A percentile compares a stretch with the other conserved stretches of the same genome.
phyloP scores from a whole-genome alignment of 345 rosid species.

The Salix suchowensis region DNA sequence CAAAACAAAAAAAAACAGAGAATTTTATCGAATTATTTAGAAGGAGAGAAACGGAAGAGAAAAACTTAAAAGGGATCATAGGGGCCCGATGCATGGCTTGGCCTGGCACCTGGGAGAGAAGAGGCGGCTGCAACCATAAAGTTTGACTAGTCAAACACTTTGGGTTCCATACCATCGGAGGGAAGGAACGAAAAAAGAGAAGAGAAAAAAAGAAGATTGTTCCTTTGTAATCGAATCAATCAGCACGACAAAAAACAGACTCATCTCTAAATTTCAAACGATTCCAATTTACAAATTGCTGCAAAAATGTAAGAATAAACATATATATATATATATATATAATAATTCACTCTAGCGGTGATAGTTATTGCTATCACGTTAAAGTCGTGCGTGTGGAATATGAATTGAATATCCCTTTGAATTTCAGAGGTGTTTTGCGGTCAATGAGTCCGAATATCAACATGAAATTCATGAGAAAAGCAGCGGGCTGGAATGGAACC shows the following conservation, averaged over 20 bases:
- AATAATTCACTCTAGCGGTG: neutral
- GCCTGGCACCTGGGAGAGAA: neutral
- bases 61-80: neutral
- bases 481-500: neutral
- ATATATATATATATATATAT: too few relatives aligned
- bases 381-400: neutral
- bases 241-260: neutral
- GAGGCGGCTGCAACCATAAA: constrained; percentile 25
- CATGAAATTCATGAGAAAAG: neutral
- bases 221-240: too few relatives aligned
- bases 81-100: neutral
- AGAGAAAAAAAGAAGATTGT: too few relatives aligned
- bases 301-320: neutral
- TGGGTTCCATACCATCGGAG: too few relatives aligned
- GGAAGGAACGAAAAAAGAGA: too few relatives aligned
- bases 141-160: constrained; percentile 12
- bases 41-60: neutral
- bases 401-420: neutral
- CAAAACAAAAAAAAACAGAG: neutral
- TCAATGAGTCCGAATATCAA: neutral
- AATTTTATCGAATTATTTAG: neutral
- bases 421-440: neutral
- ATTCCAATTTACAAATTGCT: neutral
- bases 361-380: neutral
- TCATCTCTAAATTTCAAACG: neutral